phyloP scores from a whole-genome alignment of 352 stramenopile genomes.

The Globisporangium irregulare region DNA sequence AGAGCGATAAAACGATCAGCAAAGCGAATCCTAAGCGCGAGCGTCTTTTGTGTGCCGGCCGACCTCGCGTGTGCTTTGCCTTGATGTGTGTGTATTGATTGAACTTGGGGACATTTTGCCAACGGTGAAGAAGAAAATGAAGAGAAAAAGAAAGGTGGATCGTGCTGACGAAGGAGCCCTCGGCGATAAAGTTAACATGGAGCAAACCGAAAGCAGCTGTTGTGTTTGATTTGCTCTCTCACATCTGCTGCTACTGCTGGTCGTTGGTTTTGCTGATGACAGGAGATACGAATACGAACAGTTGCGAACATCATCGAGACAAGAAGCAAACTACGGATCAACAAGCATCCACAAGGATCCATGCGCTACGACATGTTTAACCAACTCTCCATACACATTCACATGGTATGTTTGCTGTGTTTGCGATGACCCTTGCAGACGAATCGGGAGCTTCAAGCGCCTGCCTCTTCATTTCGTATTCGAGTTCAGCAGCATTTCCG shows the following conservation, averaged over 20 bases:
- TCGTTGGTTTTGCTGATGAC: not conserved
- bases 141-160: not conserved
- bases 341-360: too few relatives aligned
- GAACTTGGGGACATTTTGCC: conserved; percentile 2
- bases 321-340: too few relatives aligned
- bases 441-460: too few relatives aligned
- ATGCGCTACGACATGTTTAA: too few relatives aligned
- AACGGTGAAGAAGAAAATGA: not conserved
- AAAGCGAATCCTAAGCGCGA: not conserved
- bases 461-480: too few relatives aligned
- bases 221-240: not conserved
- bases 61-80: not conserved
- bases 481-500: too few relatives aligned
- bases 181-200: conserved; percentile 2
- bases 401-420: too few relatives aligned
- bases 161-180: not conserved
- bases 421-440: too few relatives aligned
- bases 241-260: not conserved
- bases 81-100: conserved; percentile 2
- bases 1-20: not conserved
- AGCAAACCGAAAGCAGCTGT: not conserved
- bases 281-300: not conserved
- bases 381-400: too few relatives aligned
- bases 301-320: conserved; percentile 1
- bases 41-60: not conserved